Base-by-base conservation (phyloP, 768 basidiomycete species). In the Hemileccinum rubropunctum region DNA sequence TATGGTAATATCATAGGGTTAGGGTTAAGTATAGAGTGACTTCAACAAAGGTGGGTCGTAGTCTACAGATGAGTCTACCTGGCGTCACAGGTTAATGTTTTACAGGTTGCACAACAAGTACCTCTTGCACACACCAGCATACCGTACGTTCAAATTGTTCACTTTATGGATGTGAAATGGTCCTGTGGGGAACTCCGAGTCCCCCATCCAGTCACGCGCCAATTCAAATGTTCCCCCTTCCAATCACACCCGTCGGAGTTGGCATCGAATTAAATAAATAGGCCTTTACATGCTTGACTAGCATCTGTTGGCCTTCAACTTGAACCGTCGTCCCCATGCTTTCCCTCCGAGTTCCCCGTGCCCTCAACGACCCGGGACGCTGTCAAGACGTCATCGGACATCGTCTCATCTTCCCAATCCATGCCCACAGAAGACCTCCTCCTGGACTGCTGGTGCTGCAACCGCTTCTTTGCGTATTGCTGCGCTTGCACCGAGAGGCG, bases 381-480 rank as follows among this genome's bases (percentile, higher is more conserved):
- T 50, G 48, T 35, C 51, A 59, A 34, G 44, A 48, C 6, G 58
- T 60, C 38, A 33, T 60, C 44, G 18, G 20, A 14, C 58, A 32
- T 12, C 58, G 51, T 46, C 51, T 60, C 47, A 17, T 60, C 27
- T 57, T 53, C 39, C 4, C 18, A 38, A 4, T 14, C 13, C 10
- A 17, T 47, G 35, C 23, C 58, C 18, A 53, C 45, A 20, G 45
- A 53, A 3, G 21, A 57, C 14, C 54, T 59, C 39, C 33, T 58
- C 28, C 26, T 34, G 12, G 32, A 45, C 3, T 59, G 54, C 32
- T 28, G 28, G 44, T 45, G 20, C 21, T 59, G 59, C 33, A 9
- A 32, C 26, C 48, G 50, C 48, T 60, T 54, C 45, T 21, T 59
- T 10, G 58, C 41, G 20, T 55, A 42, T 9, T 60, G 58, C 10